Conservation (phyloP, 352 stramenopile species). For the Blastocystis sp. region DNA sequence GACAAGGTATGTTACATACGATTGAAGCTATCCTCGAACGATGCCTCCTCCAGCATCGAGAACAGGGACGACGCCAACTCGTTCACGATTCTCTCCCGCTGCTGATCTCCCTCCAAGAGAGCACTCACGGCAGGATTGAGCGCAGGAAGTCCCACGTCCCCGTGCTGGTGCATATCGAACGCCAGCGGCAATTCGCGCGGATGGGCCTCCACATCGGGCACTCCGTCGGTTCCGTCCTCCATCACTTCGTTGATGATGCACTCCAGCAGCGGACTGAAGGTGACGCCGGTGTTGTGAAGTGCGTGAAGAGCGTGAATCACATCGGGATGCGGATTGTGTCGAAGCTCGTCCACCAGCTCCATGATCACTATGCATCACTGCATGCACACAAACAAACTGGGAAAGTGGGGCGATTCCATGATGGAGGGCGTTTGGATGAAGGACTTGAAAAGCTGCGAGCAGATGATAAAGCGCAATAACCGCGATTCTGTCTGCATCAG, state of each 20-base stretch:
- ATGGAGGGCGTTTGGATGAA: conserved; percentile 51
- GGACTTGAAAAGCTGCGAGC: conserved; percentile 50
- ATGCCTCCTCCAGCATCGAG: conserved; percentile 38
- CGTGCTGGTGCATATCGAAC: neutral
- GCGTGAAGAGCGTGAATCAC: conserved; percentile 17
- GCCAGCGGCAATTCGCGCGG: neutral
- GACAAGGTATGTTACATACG: conserved; percentile 23
- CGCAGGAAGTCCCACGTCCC: conserved; percentile 9
- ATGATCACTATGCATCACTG: conserved; percentile 29
- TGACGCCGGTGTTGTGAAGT: conserved; percentile 1
- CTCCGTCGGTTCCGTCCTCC: neutral
- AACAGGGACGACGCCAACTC: neutral
- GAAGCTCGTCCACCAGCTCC: conserved; percentile 38
- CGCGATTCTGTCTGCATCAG: conserved; percentile 7
- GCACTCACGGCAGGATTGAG: conserved; percentile 7
- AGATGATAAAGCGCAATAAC: conserved; percentile 26
- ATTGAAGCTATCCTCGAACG: conserved; percentile 20
- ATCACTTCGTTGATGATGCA: conserved; percentile 10
- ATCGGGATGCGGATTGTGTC: neutral
- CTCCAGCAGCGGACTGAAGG: conserved; percentile 12
- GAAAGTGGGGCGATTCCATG: conserved; percentile 32
- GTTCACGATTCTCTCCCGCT: neutral
- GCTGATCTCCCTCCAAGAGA: neutral
- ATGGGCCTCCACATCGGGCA: neutral
- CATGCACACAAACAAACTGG: neutral